Conservation (phyloP, 345 rosid species). For the Sonneratia caseolaris region DNA sequence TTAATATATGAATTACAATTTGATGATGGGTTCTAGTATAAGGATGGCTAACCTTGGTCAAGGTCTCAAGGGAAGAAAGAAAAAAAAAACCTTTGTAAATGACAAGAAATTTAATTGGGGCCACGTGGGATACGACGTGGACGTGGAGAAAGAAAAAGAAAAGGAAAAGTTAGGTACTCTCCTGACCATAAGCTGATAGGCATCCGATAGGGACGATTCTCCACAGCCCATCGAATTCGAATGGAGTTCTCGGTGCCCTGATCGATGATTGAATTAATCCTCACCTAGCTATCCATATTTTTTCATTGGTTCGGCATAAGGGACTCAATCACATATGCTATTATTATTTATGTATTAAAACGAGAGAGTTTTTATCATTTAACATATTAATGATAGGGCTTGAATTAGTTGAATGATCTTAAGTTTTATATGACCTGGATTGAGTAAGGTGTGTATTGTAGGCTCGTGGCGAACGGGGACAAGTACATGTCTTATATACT, state of each 20-base stretch:
- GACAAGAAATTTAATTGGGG: background rate
- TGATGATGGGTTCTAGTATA: background rate
- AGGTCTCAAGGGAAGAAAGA: background rate
- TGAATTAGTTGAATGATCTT: no score
- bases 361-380: no score
- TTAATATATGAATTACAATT: background rate
- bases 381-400: no score
- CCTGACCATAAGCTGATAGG: background rate
- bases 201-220: conserved; percentile 3
- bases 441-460: no score
- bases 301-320: no score
- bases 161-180: background rate
- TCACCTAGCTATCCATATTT: no score
- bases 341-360: no score
- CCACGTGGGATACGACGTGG: conserved; percentile 1
- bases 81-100: no score
- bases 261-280: background rate
- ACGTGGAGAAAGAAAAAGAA: conserved; percentile 3
- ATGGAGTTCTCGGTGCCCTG: background rate
- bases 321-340: no score
- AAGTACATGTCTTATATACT: no score
- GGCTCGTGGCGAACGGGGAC: no score
- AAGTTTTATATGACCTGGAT: no score
- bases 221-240: background rate
- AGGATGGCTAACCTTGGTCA: background rate